phyloP scores from a whole-genome alignment of 2,329 filamentous ascomycete species.

The Onygenales sp. region DNA sequence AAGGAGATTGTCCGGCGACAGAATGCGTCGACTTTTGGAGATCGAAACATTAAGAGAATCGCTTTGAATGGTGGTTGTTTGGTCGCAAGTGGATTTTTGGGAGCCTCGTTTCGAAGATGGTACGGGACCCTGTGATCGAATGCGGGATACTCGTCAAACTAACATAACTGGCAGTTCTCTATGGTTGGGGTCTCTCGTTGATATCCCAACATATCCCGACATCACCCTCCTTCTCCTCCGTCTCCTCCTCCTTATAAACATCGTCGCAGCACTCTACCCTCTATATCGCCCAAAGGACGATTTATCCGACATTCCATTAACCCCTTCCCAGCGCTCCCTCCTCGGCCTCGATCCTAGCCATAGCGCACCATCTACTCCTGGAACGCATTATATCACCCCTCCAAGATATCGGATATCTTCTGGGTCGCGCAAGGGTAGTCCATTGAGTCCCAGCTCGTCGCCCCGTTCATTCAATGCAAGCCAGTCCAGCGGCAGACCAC shows the following conservation, averaged over 20 bases:
- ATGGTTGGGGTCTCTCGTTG: constrained; percentile 25
- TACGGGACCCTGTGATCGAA: constrained; percentile 11
- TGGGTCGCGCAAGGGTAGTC: constrained; percentile 39
- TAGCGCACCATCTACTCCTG: constrained; percentile 53
- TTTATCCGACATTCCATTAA: constrained; percentile 81
- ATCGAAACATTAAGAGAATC: constrained; percentile 63
- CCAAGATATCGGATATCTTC: constrained; percentile 75
- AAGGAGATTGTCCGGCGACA: constrained; percentile 78
- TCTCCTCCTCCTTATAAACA: constrained; percentile 59
- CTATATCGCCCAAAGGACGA: constrained; percentile 65
- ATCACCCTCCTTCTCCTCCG: constrained; percentile 47
- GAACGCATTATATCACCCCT: constrained; percentile 70
- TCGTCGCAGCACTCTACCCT: constrained; percentile 60
- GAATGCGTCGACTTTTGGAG: constrained; percentile 66
- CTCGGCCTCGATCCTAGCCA: constrained; percentile 69
- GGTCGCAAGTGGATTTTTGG: constrained; percentile 38
- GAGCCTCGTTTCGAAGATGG: constrained; percentile 29
- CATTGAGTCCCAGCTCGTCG: constrained; percentile 28
- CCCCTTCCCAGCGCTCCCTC: constrained; percentile 74
- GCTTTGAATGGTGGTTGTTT: constrained; percentile 56
- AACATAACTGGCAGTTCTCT: constrained; percentile 21
- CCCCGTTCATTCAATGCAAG: constrained; percentile 25
- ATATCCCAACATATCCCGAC: constrained; percentile 33
- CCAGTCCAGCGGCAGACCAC: constrained; percentile 22
- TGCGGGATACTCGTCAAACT: background rate